Conservation (phyloP, 164 flowering plant genomes). For the Sedum album region DNA sequence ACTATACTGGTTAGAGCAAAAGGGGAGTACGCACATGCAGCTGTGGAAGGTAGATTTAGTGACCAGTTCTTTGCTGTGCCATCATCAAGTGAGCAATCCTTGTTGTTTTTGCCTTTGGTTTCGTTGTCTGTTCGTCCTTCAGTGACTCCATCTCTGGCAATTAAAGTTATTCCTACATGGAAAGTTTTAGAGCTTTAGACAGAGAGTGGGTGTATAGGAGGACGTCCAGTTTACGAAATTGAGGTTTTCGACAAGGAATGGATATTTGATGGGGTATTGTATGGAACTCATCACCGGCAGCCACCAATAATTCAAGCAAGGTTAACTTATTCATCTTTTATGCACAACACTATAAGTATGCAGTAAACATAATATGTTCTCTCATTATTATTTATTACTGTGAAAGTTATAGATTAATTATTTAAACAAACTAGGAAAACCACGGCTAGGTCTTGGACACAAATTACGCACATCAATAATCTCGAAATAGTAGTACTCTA, state of each 20-base stretch:
- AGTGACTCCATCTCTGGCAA: background rate
- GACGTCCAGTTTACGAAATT: background rate
- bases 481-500: too few species aligned
- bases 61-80: background rate
- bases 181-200: background rate
- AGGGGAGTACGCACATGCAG: background rate
- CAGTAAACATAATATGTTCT: too few species aligned
- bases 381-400: too few species aligned
- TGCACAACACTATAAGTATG: too few species aligned
- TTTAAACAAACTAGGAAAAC: too few species aligned
- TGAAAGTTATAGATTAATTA: too few species aligned
- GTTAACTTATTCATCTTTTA: too few species aligned
- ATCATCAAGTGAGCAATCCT: background rate
- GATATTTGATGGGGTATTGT: background rate
- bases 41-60: background rate
- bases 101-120: background rate
- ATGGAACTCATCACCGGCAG: background rate
- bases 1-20: too few species aligned
- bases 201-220: background rate
- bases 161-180: too few species aligned
- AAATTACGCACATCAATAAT: too few species aligned
- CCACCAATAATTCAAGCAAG: too few species aligned
- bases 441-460: too few species aligned
- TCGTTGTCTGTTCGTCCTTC: conserved; percentile 2
- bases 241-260: background rate